Conservation (phyloP, 768 basidiomycete species). For the Lactarius pseudohatsudake region DNA sequence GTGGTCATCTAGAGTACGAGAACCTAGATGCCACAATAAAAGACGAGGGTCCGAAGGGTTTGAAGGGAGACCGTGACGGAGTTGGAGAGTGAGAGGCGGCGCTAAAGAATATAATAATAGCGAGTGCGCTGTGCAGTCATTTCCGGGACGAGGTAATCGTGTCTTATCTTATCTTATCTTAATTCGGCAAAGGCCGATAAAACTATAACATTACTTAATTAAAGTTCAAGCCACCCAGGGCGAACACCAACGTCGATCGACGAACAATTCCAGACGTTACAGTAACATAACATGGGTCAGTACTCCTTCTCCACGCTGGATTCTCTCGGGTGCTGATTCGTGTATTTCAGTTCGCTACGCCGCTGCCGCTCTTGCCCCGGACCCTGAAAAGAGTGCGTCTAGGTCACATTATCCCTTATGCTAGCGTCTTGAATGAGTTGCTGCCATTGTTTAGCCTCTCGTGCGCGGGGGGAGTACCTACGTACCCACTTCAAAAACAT, state of each 20-base stretch:
- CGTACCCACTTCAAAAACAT: constrained; percentile 99
- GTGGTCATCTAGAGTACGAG: constrained; percentile 12
- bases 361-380: constrained; percentile 78
- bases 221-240: constrained; percentile 28
- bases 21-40: constrained; percentile 1
- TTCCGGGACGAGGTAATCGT: not conserved
- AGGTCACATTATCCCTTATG: constrained; percentile 15
- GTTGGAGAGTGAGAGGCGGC: not conserved
- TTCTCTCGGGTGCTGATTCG: constrained; percentile 25
- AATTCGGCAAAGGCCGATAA: not conserved
- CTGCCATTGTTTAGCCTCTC: constrained; percentile 59
- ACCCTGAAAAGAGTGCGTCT: constrained; percentile 91
- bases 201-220: constrained; percentile 20
- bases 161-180: constrained; percentile 20
- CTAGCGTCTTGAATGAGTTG: constrained; percentile 19
- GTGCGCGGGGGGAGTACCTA: constrained; percentile 93
- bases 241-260: not conserved
- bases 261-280: constrained; percentile 35
- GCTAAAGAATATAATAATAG: not conserved
- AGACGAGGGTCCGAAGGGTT: not conserved
- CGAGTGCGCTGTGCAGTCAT: not conserved
- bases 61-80: not conserved
- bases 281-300: constrained; percentile 44
- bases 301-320: constrained; percentile 18
- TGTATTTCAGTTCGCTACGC: constrained; percentile 82